Base-by-base conservation (phyloP, 495 filamentous ascomycete species). In the Penicillium crystallinum region DNA sequence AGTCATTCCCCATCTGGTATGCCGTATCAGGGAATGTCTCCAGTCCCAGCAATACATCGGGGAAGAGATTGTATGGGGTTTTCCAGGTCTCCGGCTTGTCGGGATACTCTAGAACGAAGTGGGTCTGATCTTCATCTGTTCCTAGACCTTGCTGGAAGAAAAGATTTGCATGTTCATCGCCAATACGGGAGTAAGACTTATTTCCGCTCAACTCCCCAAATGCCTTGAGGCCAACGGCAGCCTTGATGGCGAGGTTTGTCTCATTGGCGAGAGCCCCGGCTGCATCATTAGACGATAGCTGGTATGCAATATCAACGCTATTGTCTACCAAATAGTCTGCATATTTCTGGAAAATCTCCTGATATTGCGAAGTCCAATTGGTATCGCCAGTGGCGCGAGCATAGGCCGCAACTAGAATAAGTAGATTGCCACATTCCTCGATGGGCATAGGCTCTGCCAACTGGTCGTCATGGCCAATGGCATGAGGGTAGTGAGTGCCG, bases 201-300 rank as follows among this genome's bases (percentile, higher is more conserved):
- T 64, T 46, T 4, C 70, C 70, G 38, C 66, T 71, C 34, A 78
- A 47, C 19, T 63, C 61, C 6, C 78, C 76, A 52, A 67, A 76
- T 29, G 78, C 77, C 37, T 71, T 75, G 25, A 84, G 65, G 2
- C 73, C 79, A 2, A 84, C 69, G 2, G 79, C 77, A 22, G 77
- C 75, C 45, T 81, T 81, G 56, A 83, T 78, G 4, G 80, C 80
- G 2, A 82, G 70, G 52, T 77, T 79, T 3, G 79, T 82, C 55
- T 81, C 74, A 53, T 82, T 81, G 6, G 75, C 64, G 0, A 78
- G 59, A 11, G 71, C 58, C 1, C 77, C 77, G 6, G 74, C 72
- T 17, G 74, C 75, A 56, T 82, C 81, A 54, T 81, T 80, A 3
- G 78, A 80, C 34, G 76, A 80, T 12, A 80, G 68, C 55, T 84